These are phyloP conservation scores for Alternaria brassicae DNA, from an alignment of 2,329 filamentous ascomycete species.

Conservation along the genomic window DNA sequence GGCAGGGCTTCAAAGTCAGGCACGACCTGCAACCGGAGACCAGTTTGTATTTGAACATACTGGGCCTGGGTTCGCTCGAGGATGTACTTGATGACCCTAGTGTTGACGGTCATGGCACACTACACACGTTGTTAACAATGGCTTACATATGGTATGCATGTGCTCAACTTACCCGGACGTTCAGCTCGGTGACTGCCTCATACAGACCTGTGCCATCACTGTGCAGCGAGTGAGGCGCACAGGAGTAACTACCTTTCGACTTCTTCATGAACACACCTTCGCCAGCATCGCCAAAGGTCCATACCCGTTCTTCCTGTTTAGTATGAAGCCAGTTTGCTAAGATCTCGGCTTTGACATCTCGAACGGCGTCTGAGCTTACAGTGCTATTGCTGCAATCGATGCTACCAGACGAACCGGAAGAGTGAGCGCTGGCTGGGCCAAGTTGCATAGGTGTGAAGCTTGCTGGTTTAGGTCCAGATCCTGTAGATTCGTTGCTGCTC, in stretches of 20 bases:
- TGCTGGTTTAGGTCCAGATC: not conserved
- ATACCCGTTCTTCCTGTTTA: slow-evolving; percentile 64
- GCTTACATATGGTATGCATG: not conserved
- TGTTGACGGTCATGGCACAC: slow-evolving; percentile 73
- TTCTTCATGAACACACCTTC: slow-evolving; percentile 66
- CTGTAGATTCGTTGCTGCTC: not conserved
- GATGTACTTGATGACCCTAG: slow-evolving; percentile 66
- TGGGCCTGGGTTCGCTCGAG: slow-evolving; percentile 59
- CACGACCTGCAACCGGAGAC: slow-evolving; percentile 68
- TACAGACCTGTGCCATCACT: slow-evolving; percentile 59
- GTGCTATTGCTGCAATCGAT: not conserved
- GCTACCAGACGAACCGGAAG: not conserved
- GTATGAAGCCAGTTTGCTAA: slow-evolving; percentile 70
- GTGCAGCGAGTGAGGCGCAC: slow-evolving; percentile 57
- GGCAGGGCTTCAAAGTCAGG: slow-evolving; percentile 64
- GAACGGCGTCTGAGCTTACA: slow-evolving; percentile 51
- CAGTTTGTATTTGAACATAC: slow-evolving; percentile 65
- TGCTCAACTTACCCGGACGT: slow-evolving; percentile 58
- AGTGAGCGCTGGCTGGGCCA: not conserved
- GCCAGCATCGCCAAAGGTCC: slow-evolving; percentile 56
- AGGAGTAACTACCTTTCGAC: slow-evolving; percentile 59
- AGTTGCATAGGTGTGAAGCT: slow-evolving; percentile 15
- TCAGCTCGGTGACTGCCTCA: slow-evolving; percentile 58
- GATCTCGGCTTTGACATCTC: slow-evolving; percentile 66
- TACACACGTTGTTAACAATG: slow-evolving; percentile 37